Evolutionary conservation across 306 rosid species (phyloP), one percentile per base, ranked within the genome.

Genomic region (Fragaria iinumae): DNA sequence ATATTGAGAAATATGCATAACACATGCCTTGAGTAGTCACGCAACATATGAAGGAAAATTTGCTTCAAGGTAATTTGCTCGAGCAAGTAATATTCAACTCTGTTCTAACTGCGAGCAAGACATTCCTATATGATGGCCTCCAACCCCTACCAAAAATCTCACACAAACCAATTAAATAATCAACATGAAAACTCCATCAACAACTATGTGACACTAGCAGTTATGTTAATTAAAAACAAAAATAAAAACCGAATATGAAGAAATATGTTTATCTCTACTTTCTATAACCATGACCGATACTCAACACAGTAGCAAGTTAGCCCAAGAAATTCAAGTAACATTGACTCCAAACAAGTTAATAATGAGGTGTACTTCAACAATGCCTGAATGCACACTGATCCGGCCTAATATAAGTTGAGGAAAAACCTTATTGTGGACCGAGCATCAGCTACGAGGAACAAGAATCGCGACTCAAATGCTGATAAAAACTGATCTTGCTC

Each of bases 71-170:
- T 82, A 92, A 81, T 82, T 81, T 88, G 81, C 85, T 79, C 27
- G 97, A 95, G 87, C 97, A 95, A 67, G 87, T 89, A 83, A 95
- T 82, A 67, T 83, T 82, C 10, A 95, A 75, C 81, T 83, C 91
- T 70, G 83, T 88, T 79, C 93, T 84, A 69, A 92, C 87, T 67
- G 89, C 88, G 83, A 92, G 97, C 85, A 95, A 85, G 65, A 92
- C 92, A 80, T 87, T 88, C 85, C 96, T 90, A 80, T 95, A 95
- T 67, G 99, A 88, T 36, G 99, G 99, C 80, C 97, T 89, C 97
- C 97, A 92, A 76, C 99, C 99, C 92, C 97, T 91, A 77, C 62
- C 74, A 77, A 82, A 79, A 76, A 65, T 80, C 45, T 62, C 64
- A 17, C 56, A 34, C 38, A 69, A 65, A 68, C 47, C 73, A 81